Conservation (phyloP, 1,139 yeast species). For the Petasospora rhodanensis region DNA sequence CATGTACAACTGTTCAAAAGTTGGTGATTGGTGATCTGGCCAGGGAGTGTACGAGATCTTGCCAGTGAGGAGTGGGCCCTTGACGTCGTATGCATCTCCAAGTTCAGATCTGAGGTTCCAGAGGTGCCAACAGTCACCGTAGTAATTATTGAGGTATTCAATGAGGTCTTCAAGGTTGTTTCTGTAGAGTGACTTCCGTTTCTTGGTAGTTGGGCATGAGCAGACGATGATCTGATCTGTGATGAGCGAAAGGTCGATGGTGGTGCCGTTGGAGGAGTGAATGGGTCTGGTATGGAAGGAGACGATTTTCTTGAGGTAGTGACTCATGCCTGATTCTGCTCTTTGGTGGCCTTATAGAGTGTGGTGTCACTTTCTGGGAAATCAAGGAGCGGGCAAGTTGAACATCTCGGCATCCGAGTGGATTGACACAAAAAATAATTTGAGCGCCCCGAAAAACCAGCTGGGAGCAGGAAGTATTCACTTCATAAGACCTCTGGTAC, state of each 20-base stretch:
- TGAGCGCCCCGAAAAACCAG: too few relatives aligned
- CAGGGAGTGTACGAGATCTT: constrained; percentile 31
- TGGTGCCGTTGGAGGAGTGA: neutral
- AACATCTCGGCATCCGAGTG: too few relatives aligned
- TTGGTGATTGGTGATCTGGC: constrained; percentile 78
- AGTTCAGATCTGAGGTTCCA: constrained; percentile 69
- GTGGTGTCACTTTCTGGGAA: too few relatives aligned
- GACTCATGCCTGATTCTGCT: too few relatives aligned
- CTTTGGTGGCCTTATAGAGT: too few relatives aligned
- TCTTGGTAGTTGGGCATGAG: constrained; percentile 61
- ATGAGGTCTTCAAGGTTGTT: constrained; percentile 51
- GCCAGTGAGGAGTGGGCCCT: constrained; percentile 18
- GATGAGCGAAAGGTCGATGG: constrained; percentile 61
- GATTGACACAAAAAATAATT: too few relatives aligned
- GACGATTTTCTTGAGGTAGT: neutral
- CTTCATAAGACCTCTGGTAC: too few relatives aligned
- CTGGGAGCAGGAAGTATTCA: too few relatives aligned
- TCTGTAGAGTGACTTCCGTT: constrained; percentile 46
- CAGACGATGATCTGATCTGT: constrained; percentile 60
- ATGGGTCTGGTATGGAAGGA: constrained; percentile 1
- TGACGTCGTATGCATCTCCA: constrained; percentile 46
- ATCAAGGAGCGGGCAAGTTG: too few relatives aligned
- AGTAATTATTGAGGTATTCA: constrained; percentile 42
- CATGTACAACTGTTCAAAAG: constrained; percentile 52
- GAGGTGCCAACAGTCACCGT: constrained; percentile 60